These are phyloP conservation scores for Annulohypoxylon maeteangense DNA, from an alignment of 495 filamentous ascomycete genomes.

Conservation along the genomic window DNA sequence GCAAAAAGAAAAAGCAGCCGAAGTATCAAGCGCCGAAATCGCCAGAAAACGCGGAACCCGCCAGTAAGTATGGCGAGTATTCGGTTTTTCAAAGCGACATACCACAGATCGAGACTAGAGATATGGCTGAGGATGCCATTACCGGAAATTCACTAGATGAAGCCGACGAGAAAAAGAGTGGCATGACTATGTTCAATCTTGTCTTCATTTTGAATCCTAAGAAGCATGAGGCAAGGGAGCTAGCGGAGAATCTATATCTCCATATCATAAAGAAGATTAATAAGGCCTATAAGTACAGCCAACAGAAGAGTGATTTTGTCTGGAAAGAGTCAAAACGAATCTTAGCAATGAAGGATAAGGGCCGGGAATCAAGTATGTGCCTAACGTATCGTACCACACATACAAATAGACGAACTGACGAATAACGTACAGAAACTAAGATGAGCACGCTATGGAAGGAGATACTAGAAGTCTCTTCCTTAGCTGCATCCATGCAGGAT, in stretches of 20 bases:
- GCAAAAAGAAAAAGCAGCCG: constrained; percentile 76
- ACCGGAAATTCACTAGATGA: constrained; percentile 55
- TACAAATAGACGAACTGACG: constrained; percentile 22
- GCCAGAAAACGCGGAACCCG: constrained; percentile 38
- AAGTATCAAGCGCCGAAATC: constrained; percentile 47
- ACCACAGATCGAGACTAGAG: constrained; percentile 52
- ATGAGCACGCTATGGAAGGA: constrained; percentile 72
- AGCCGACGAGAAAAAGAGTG: constrained; percentile 64
- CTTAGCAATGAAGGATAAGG: constrained; percentile 78
- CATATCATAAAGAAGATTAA: constrained; percentile 90
- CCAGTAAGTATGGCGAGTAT: constrained; percentile 38
- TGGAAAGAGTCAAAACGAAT: constrained; percentile 87
- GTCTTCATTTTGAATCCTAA: constrained; percentile 90
- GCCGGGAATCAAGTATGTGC: constrained; percentile 74
- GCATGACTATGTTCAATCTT: constrained; percentile 96
- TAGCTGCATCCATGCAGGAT: constrained; percentile 84
- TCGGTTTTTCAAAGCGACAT: constrained; percentile 34
- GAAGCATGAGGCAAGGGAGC: constrained; percentile 75
- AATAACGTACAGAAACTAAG: constrained; percentile 53
- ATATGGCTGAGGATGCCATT: constrained; percentile 52
- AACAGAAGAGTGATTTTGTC: constrained; percentile 86
- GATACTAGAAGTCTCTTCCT: constrained; percentile 77
- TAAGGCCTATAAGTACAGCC: constrained; percentile 89
- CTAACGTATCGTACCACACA: constrained; percentile 3
- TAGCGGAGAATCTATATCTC: constrained; percentile 82